Evolutionary conservation across 1,284 basidiomycete genomes (phyloP).

Genomic region (Cryptococcus sp.): DNA sequence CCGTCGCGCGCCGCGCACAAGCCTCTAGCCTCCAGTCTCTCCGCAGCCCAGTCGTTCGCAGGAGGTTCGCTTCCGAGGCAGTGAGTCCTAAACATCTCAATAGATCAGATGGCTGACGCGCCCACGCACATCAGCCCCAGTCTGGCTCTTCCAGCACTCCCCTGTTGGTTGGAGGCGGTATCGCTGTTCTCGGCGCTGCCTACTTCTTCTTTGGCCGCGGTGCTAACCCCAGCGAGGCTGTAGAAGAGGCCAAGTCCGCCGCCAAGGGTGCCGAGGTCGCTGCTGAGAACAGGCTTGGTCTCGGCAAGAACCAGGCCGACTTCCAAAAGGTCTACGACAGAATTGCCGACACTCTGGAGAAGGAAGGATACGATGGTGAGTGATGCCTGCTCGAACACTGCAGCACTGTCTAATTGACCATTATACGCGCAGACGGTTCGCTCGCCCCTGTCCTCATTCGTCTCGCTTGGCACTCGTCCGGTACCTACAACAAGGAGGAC

Average conservation of each 20-base stretch:
- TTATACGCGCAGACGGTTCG: constrained; percentile 68
- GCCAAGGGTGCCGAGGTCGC: constrained; percentile 63
- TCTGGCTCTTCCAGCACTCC: constrained; percentile 35
- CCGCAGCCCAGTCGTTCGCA: constrained; percentile 27
- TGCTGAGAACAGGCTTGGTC: constrained; percentile 59
- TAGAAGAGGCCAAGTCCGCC: constrained; percentile 59
- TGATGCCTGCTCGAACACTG: constrained; percentile 9
- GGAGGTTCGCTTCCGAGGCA: constrained; percentile 32
- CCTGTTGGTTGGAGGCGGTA: constrained; percentile 35
- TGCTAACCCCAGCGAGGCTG: constrained; percentile 52
- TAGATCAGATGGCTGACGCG: neutral
- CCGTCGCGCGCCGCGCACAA: constrained; percentile 25
- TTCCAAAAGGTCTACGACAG: constrained; percentile 92
- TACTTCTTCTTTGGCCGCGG: constrained; percentile 50
- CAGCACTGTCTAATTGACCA: neutral
- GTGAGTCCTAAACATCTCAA: constrained; percentile 26
- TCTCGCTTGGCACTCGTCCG: constrained; percentile 82
- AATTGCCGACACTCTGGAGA: constrained; percentile 74
- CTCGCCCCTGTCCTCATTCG: constrained; percentile 89
- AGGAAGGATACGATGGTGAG: constrained; percentile 81
- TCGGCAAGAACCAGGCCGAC: constrained; percentile 59
- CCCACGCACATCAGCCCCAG: constrained; percentile 19
- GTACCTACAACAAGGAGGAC: constrained; percentile 85
- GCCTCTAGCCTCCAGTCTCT: constrained; percentile 15
- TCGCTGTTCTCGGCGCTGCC: constrained; percentile 43